A percentile compares a stretch with the other conserved stretches of the same genome.
These are phyloP conservation scores for Blakeslea trispora DNA, from an alignment of 371 early-diverging fungal species.

Conservation along the genomic window DNA sequence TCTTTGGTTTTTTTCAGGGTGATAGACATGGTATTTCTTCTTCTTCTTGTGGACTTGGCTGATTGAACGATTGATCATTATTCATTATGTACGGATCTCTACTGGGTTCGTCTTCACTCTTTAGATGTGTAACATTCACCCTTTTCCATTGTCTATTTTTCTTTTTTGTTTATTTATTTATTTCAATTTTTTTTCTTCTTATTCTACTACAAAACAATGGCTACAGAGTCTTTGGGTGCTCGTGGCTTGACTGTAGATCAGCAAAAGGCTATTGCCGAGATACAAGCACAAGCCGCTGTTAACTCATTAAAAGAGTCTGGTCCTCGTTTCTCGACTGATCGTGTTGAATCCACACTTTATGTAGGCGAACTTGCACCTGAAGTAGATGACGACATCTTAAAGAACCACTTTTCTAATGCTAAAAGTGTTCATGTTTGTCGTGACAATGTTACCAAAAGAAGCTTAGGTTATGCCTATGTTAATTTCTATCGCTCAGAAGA, in stretches of 20 bases:
- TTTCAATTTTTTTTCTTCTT: too few relatives aligned
- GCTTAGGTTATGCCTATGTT: slow-evolving; percentile 97
- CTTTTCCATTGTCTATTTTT: too few relatives aligned
- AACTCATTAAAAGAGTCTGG: slow-evolving; percentile 14
- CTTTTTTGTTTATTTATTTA: too few relatives aligned
- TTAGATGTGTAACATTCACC: too few relatives aligned
- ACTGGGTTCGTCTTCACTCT: too few relatives aligned
- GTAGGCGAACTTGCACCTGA: slow-evolving; percentile 89
- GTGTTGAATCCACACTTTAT: slow-evolving; percentile 72
- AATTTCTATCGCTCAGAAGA: slow-evolving; percentile 81
- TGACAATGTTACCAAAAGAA: slow-evolving; percentile 93
- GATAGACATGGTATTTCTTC: too few relatives aligned
- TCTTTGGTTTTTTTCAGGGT: too few relatives aligned
- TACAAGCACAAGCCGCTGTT: slow-evolving; percentile 38
- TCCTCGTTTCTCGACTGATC: slow-evolving; percentile 16
- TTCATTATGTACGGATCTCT: too few relatives aligned
- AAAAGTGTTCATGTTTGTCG: slow-evolving; percentile 96
- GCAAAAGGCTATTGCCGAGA: slow-evolving; percentile 42
- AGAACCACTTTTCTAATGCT: slow-evolving; percentile 87
- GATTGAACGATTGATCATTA: too few relatives aligned
- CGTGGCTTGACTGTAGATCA: slow-evolving; percentile 38
- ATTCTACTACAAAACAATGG: neutral
- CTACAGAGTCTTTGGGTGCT: slow-evolving; percentile 20
- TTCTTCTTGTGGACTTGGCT: too few relatives aligned
- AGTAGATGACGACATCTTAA: slow-evolving; percentile 93